A percentile compares a stretch with the other conserved stretches of the same genome.
Evolutionary conservation across 148 eudicot species (phyloP).

Genomic region (Simmondsia chinensis): DNA sequence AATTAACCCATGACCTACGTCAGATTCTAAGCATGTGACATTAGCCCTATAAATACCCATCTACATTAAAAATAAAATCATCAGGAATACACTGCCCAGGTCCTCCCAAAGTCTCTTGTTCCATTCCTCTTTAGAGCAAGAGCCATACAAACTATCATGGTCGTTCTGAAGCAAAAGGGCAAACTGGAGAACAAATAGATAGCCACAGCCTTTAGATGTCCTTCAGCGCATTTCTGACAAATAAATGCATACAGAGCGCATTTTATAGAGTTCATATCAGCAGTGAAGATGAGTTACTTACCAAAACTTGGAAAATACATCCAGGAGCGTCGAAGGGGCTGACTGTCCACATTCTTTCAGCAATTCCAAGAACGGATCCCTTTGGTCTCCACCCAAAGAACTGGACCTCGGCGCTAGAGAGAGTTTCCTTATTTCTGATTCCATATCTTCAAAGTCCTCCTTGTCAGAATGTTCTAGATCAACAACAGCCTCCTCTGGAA

Average conservation of each 20-base stretch:
- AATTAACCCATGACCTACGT: no score
- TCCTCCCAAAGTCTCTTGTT: no score
- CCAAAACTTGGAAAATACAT: slow-evolving; percentile 65
- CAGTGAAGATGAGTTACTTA: slow-evolving; percentile 23
- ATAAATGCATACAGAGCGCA: background rate
- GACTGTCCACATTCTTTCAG: slow-evolving; percentile 70
- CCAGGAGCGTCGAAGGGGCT: slow-evolving; percentile 45
- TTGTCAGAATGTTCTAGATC: slow-evolving; percentile 16
- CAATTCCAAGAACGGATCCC: slow-evolving; percentile 51
- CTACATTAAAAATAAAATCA: no score
- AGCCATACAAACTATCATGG: no score
- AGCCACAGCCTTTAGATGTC: background rate
- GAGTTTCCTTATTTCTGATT: slow-evolving; percentile 49
- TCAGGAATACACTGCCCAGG: no score
- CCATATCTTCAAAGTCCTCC: slow-evolving; percentile 46
- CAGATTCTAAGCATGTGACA: background rate
- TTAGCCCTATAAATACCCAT: no score
- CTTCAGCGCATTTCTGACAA: background rate
- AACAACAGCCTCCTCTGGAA: slow-evolving; percentile 13
- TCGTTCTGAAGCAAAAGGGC: no score
- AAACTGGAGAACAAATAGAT: no score
- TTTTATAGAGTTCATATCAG: no score
- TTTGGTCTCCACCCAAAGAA: slow-evolving; percentile 27
- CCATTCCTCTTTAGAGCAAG: no score
- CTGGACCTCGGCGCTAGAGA: slow-evolving; percentile 43